These are phyloP conservation scores for Coniophora puteana DNA, from an alignment of 1,284 basidiomycete species.

Conservation along the genomic window DNA sequence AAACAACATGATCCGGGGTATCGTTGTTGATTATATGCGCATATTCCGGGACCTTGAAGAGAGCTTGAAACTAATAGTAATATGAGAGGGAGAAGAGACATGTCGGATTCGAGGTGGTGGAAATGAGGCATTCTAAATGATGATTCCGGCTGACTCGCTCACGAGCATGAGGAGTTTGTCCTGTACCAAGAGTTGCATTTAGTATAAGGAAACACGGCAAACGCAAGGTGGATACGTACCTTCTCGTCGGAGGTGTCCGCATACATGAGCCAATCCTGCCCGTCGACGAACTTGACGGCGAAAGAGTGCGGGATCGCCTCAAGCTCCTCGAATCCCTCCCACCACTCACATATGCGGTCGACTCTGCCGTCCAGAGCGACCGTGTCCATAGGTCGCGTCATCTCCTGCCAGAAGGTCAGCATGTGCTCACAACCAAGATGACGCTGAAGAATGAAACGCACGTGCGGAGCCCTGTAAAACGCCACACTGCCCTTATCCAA, in stretches of 20 bases:
- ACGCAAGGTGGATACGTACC: slow-evolving; percentile 30
- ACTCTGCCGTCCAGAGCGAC: slow-evolving; percentile 45
- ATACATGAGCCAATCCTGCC: slow-evolving; percentile 55
- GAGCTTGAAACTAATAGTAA: too few relatives aligned
- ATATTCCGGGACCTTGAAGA: too few relatives aligned
- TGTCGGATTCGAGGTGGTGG: too few relatives aligned
- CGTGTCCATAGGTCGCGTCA: slow-evolving; percentile 42
- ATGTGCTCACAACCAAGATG: background rate
- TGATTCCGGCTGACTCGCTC: slow-evolving; percentile 27
- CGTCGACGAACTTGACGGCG: slow-evolving; percentile 57
- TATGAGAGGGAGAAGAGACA: too few relatives aligned
- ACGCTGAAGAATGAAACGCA: slow-evolving; percentile 21
- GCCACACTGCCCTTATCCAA: slow-evolving; percentile 37
- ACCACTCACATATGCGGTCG: slow-evolving; percentile 55
- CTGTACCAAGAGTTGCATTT: slow-evolving; percentile 8
- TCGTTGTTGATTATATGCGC: too few relatives aligned
- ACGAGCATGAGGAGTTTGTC: slow-evolving; percentile 25
- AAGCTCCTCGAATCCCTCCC: slow-evolving; percentile 70
- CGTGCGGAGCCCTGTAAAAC: slow-evolving; percentile 56
- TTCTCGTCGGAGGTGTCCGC: slow-evolving; percentile 68
- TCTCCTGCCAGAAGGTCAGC: slow-evolving; percentile 41
- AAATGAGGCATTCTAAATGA: too few relatives aligned
- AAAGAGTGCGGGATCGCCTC: slow-evolving; percentile 69
- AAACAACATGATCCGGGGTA: too few relatives aligned
- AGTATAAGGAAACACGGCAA: background rate